These are phyloP conservation scores for Mortierella hygrophila DNA, from an alignment of 192 early-diverging fungal genomes.

Conservation along the genomic window DNA sequence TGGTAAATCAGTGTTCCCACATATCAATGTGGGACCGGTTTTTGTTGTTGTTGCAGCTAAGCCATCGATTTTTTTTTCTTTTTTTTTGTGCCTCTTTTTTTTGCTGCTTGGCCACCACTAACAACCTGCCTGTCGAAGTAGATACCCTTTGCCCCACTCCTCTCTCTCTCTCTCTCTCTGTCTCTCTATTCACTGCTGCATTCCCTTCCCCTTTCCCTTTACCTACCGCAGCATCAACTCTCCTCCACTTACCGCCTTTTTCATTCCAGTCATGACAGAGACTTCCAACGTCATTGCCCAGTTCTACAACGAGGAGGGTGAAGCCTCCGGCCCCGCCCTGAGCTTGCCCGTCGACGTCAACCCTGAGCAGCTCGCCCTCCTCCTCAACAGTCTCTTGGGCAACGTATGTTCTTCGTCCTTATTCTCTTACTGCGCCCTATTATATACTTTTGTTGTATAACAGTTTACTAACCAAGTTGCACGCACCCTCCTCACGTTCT, in stretches of 20 bases:
- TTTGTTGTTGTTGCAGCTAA: not conserved
- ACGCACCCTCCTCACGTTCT: conserved; percentile 5
- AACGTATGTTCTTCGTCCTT: conserved; percentile 65
- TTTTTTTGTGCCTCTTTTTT: conserved; percentile 2
- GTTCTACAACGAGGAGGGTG: conserved; percentile 85
- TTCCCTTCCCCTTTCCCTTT: not conserved
- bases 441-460: not conserved
- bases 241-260: not conserved
- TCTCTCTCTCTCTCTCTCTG: not conserved
- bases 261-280: conserved; percentile 20
- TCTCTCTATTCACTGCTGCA: not conserved
- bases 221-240: not conserved
- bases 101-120: not conserved
- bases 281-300: conserved; percentile 76
- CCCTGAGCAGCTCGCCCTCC: conserved; percentile 85
- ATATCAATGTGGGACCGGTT: not conserved
- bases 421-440: not conserved
- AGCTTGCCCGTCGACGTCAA: conserved; percentile 88
- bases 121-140: not conserved
- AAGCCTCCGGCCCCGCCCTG: conserved; percentile 86
- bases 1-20: too few species aligned
- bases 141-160: not conserved
- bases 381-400: conserved; percentile 91
- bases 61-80: conserved; percentile 8
- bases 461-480: too few species aligned